Percentiles rank a stretch among this genome's conserved stretches.
Conservation (phyloP, 495 filamentous ascomycete species). For the Zalerion maritima region DNA sequence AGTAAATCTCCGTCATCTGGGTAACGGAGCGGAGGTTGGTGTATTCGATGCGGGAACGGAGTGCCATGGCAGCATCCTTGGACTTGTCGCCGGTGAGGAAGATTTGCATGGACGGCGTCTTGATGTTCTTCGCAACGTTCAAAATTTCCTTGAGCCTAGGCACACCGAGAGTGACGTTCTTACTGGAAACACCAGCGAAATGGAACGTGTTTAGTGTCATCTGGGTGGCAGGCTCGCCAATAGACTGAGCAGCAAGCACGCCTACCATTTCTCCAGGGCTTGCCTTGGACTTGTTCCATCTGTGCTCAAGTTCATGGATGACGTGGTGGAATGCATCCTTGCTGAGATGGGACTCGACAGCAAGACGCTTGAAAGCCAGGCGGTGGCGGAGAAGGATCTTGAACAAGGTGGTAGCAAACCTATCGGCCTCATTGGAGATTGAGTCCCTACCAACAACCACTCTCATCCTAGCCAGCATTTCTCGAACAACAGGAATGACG, state of each 20-base stretch:
- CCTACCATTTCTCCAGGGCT: slow-evolving; percentile 97
- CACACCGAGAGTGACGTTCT: slow-evolving; percentile 98
- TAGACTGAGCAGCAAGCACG: slow-evolving; percentile 92
- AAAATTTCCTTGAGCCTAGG: slow-evolving; percentile 98
- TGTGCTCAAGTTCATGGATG: slow-evolving; percentile 75
- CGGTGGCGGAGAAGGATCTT: slow-evolving; percentile 82
- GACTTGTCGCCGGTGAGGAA: slow-evolving; percentile 53
- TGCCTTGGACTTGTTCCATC: slow-evolving; percentile 67
- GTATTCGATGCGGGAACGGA: slow-evolving; percentile 83
- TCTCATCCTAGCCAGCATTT: slow-evolving; percentile 58
- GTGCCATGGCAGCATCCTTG: slow-evolving; percentile 66
- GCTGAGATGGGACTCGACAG: slow-evolving; percentile 68
- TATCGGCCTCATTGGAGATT: slow-evolving; percentile 73
- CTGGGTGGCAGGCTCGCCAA: slow-evolving; percentile 96
- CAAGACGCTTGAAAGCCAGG: slow-evolving; percentile 81
- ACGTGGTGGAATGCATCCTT: slow-evolving; percentile 89
- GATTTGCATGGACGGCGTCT: slow-evolving; percentile 96
- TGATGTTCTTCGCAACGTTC: slow-evolving; percentile 93
- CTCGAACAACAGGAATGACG: slow-evolving; percentile 67
- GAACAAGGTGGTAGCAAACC: slow-evolving; percentile 76
- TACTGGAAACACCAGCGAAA: slow-evolving; percentile 98
- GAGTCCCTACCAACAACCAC: slow-evolving; percentile 73
- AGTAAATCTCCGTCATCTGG: slow-evolving; percentile 86
- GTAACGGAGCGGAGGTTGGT: slow-evolving; percentile 89
- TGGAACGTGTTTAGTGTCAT: slow-evolving; percentile 99